Base-by-base conservation (phyloP, 2,329 filamentous ascomycete species). In the Apiospora rasikravindrae region DNA sequence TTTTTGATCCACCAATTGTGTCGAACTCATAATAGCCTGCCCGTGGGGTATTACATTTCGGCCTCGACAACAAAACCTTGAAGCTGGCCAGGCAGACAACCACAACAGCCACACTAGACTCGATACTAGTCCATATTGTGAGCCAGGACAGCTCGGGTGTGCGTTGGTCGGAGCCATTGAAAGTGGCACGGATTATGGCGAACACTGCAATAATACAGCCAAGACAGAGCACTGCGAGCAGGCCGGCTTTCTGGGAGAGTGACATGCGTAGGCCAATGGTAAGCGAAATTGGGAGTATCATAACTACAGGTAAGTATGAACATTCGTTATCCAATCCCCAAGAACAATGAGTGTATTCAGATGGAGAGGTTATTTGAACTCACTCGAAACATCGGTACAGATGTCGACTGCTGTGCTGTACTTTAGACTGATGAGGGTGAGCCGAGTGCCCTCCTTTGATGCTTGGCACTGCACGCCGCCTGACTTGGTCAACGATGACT, bases 71-170 rank as follows among this genome's bases (percentile, higher is more conserved):
- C 2, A 64, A 8, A 22, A 33, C 22, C 42, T 64, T 70, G 29
- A 70, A 64, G 13, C 69, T 45, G 37, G 69, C 37, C 37, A 70
- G 29, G 22, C 33, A 64, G 3, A 26, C n/a, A 70, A 33, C 33
- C 8, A 70, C 61, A 19, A 64, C 49, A 10, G 49, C 37, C 13
- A 64, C 42, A n/a, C 69, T 61, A 1, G 51, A 64, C 51, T 70
- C 51, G 4, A 61, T 61, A 24, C 45, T 70, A 11, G 69, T 70
- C 49, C 69, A 61, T 42, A 70, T 14, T 14, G 69, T 42, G 22
- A 70, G 37, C 49, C 69, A 61, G 11, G 29, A 19, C 7, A 42
- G 14, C 11, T 70, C 69, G 8, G 49, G 69, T 19, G 14, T 61
- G 33, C 29, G 33, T 42, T 61, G 24, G 16, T 70, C 49, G 29